Percentiles rank a stretch among this genome's conserved stretches.
These are phyloP conservation scores for Cyclanthera cordifolia DNA, from an alignment of 306 rosid genomes.

Conservation along the genomic window DNA sequence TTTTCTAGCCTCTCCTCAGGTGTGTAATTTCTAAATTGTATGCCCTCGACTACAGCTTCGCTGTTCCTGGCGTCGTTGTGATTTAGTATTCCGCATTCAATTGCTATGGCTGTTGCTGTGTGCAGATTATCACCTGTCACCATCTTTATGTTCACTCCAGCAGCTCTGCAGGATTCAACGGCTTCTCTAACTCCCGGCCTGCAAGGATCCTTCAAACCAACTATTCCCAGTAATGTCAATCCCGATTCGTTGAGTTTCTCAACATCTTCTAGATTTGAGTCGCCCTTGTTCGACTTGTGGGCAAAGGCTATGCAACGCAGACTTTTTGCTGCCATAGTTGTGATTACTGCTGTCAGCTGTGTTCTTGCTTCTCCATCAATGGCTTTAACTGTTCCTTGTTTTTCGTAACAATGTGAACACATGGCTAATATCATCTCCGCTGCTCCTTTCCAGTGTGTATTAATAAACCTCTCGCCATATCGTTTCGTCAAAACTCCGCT, in stretches of 20 bases:
- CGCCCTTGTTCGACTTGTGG: not conserved
- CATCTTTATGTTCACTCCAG: constrained; percentile 20
- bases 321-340: constrained; percentile 21
- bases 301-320: constrained; percentile 22
- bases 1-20: constrained; percentile 14
- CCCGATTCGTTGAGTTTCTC: constrained; percentile 15
- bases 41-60: constrained; percentile 12
- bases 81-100: constrained; percentile 16
- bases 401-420: constrained; percentile 18
- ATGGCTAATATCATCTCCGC: constrained; percentile 16
- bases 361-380: constrained; percentile 13
- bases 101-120: constrained; percentile 21
- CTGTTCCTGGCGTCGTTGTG: not conserved
- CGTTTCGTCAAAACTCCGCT: constrained; percentile 13
- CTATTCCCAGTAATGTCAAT: constrained; percentile 9
- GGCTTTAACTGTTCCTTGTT: constrained; percentile 2
- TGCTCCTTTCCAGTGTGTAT: constrained; percentile 24
- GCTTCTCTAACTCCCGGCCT: constrained; percentile 16
- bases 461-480: not conserved
- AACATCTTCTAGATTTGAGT: not conserved
- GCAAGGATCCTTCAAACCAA: constrained; percentile 22
- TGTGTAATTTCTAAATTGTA: constrained; percentile 18
- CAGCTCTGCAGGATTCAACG: constrained; percentile 17
- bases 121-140: constrained; percentile 20
- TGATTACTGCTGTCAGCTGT: not conserved